Conservation (phyloP, 345 rosid genomes). For the Excoecaria agallocha region DNA sequence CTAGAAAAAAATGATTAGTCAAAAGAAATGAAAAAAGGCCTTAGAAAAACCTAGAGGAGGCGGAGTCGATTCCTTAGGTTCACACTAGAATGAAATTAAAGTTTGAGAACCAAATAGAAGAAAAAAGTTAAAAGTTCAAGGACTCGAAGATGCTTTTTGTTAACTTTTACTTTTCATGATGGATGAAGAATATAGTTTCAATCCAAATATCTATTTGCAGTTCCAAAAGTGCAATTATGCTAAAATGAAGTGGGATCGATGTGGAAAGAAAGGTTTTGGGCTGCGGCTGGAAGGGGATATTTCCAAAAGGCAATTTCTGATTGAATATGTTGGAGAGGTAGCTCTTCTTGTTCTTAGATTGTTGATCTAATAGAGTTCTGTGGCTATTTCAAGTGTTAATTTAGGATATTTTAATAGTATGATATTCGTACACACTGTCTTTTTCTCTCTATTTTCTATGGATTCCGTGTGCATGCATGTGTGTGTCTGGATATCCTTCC, state of each 20-base stretch:
- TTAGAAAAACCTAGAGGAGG: too few relatives aligned
- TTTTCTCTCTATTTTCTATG: background rate
- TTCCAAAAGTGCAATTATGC: slow-evolving; percentile 86
- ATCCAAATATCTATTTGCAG: slow-evolving; percentile 47
- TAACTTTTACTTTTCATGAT: background rate
- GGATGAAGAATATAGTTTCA: slow-evolving; percentile 1
- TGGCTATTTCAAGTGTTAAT: background rate
- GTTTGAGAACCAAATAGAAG: too few relatives aligned
- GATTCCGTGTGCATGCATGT: background rate
- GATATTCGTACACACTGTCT: background rate
- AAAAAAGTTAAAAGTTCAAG: too few relatives aligned
- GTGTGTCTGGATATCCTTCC: background rate
- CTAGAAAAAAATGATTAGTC: too few relatives aligned
- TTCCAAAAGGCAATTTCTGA: slow-evolving; percentile 72
- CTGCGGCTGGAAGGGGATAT: slow-evolving; percentile 71
- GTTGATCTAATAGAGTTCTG: background rate
- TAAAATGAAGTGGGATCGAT: slow-evolving; percentile 61
- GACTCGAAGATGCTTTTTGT: too few relatives aligned
- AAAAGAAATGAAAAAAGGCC: too few relatives aligned
- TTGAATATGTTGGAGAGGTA: slow-evolving; percentile 99
- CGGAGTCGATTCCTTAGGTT: too few relatives aligned
- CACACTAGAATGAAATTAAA: too few relatives aligned
- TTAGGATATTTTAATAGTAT: background rate
- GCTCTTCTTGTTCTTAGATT: slow-evolving; percentile 9
- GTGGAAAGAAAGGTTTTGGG: slow-evolving; percentile 97